Conservation (phyloP, 306 rosid species). For the Quercus glauca region DNA sequence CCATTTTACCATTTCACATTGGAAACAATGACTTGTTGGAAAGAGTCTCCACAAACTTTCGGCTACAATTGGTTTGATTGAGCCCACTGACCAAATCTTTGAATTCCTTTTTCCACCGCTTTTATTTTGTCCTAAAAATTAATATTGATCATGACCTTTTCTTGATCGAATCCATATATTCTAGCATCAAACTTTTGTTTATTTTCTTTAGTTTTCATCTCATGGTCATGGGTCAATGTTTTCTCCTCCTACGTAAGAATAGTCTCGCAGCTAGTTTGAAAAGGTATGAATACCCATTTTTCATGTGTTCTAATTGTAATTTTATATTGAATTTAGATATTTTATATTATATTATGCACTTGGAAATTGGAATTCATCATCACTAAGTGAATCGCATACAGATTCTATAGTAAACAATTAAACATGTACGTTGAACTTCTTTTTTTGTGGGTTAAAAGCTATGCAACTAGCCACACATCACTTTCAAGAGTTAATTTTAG, state of each 20-base stretch:
- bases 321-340: background rate
- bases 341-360: too few relatives aligned
- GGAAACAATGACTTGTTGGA: background rate
- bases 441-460: too few relatives aligned
- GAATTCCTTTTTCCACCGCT: conserved; percentile 6
- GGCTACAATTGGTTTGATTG: background rate
- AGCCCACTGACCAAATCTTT: conserved; percentile 41
- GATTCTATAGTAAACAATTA: too few relatives aligned
- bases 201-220: background rate
- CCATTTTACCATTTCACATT: conserved; percentile 26
- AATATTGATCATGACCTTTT: background rate
- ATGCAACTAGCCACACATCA: too few relatives aligned
- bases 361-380: too few relatives aligned
- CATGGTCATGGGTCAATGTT: background rate
- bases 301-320: background rate
- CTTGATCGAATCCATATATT: background rate
- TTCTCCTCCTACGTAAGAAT: background rate
- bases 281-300: background rate
- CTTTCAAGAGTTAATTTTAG: too few relatives aligned
- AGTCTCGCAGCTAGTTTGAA: background rate
- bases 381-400: too few relatives aligned
- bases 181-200: background rate
- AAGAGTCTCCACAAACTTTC: conserved; percentile 26
- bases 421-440: too few relatives aligned
- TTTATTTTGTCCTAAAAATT: background rate